A percentile compares a stretch with the other conserved stretches of the same genome.
These are phyloP conservation scores for Ascoidea asiatica DNA, from an alignment of 805 yeast genomes.

Conservation along the genomic window DNA sequence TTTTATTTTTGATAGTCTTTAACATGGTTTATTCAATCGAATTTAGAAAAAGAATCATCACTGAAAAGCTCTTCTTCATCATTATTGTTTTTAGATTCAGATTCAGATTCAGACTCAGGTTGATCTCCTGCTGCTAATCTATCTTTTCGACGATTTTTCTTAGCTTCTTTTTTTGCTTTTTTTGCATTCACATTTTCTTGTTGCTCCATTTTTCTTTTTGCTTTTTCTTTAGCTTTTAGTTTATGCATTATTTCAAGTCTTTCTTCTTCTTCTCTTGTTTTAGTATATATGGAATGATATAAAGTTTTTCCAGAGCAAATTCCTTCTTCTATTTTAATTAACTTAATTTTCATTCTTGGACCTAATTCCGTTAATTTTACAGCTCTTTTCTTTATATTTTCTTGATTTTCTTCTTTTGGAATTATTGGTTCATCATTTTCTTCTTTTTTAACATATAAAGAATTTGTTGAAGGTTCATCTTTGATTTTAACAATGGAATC, in stretches of 20 bases:
- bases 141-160: slow-evolving; percentile 53
- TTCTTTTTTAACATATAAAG: slow-evolving; percentile 13
- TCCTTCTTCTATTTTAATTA: slow-evolving; percentile 86
- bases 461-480: slow-evolving; percentile 14
- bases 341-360: slow-evolving; percentile 66
- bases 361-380: slow-evolving; percentile 88
- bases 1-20: too few relatives aligned
- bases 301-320: slow-evolving; percentile 79
- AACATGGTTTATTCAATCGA: too few relatives aligned
- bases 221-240: slow-evolving; percentile 45
- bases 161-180: slow-evolving; percentile 59
- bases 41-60: too few relatives aligned
- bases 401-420: slow-evolving; percentile 16
- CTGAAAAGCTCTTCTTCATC: too few relatives aligned
- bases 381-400: slow-evolving; percentile 46
- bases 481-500: slow-evolving; percentile 63
- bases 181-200: slow-evolving; percentile 65
- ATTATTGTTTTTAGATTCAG: slow-evolving; percentile 7
- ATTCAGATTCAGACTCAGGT: slow-evolving; percentile 1
- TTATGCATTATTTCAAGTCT: slow-evolving; percentile 58
- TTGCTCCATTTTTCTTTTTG: slow-evolving; percentile 63
- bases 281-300: slow-evolving; percentile 61
- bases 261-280: slow-evolving; percentile 45
- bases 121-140: slow-evolving; percentile 23
- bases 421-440: slow-evolving; percentile 14